Base-by-base conservation (phyloP, 345 rosid species). In the Cardamine resedifolia region DNA sequence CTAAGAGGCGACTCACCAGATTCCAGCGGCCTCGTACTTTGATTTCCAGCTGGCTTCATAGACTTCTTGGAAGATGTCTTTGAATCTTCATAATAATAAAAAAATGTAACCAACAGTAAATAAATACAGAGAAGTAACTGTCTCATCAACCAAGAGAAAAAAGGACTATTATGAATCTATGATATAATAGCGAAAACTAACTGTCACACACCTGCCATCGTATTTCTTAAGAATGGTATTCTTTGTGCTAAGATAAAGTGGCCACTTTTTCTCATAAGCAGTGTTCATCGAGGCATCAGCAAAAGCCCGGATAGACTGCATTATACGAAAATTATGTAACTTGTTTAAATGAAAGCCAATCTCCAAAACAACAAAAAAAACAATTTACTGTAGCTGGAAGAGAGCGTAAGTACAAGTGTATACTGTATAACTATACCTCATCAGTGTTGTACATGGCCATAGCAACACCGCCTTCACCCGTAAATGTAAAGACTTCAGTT, bases 181-280 rank as follows among this genome's bases (percentile, higher is more conserved):
- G 56, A 33, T 58, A 61, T 49, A 45, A 38, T 12, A 74, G 51
- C 10, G 6, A 51, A 38, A 21, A 69, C 12, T 19, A 38, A 18
- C 49, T 11, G 20, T 1, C 23, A 23, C 80, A 77, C 82, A 91
- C 98, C 98, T 91, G 76, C 99, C 99, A 82, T 95, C 99, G 79
- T 91, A 95, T 81, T 95, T 95, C 92, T 95, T 95, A 62, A 95
- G 96, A 79, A 91, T 95, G 36, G 99, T 95, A 70, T 95, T 91
- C 78, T 95, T 95, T 9, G 99, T 95, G 81, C 99, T 91, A 66
- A 95, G 96, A 83, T 95, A 95, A 74, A 95, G 99, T 2, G 99
- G 99, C 98, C 99, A 95, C 77, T 88, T 95, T 50, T 91, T 95
- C 86, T 86, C 82, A 73, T 82, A 90, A 63, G 99, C 98, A 74